Percentiles rank a stretch among this genome's conserved stretches.
These are phyloP conservation scores for Alternaria viburni DNA, from an alignment of 2,329 filamentous ascomycete species.

Conservation along the genomic window DNA sequence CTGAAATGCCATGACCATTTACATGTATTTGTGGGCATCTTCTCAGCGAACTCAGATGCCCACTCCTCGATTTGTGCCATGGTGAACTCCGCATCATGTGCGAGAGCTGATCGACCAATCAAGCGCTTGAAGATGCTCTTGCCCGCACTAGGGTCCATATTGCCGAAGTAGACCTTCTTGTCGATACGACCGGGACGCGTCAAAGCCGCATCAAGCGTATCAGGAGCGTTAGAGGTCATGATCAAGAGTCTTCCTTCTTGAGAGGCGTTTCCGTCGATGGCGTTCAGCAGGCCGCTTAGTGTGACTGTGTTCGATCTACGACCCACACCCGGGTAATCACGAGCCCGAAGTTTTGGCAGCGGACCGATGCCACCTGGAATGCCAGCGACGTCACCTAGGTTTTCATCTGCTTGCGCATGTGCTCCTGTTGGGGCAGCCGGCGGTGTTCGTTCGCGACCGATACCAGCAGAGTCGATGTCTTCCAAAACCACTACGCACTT, in stretches of 20 bases:
- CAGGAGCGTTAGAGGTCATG: conserved; percentile 81
- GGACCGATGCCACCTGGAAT: not conserved
- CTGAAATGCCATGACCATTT: not conserved
- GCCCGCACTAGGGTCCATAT: conserved; percentile 27
- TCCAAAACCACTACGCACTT: conserved; percentile 52
- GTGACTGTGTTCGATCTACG: conserved; percentile 42
- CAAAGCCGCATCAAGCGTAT: conserved; percentile 74
- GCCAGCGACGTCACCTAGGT: not conserved
- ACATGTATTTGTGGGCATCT: conserved; percentile 31
- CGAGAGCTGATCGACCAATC: conserved; percentile 32
- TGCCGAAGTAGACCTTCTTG: conserved; percentile 75
- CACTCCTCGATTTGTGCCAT: conserved; percentile 28
- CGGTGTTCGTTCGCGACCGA: conserved; percentile 29
- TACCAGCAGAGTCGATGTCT: conserved; percentile 48
- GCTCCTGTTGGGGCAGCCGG: not conserved
- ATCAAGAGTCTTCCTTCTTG: conserved; percentile 80
- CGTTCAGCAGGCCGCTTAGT: conserved; percentile 76
- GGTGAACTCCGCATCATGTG: conserved; percentile 23
- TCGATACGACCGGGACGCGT: conserved; percentile 76
- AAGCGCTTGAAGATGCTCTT: conserved; percentile 40
- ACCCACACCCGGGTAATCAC: not conserved
- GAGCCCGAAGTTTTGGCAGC: not conserved
- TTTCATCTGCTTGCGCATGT: not conserved
- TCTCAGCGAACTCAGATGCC: conserved; percentile 32
- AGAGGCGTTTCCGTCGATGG: conserved; percentile 80